phyloP scores from a whole-genome alignment of 1,139 yeast species.

The Blastobotrys illinoisensis region DNA sequence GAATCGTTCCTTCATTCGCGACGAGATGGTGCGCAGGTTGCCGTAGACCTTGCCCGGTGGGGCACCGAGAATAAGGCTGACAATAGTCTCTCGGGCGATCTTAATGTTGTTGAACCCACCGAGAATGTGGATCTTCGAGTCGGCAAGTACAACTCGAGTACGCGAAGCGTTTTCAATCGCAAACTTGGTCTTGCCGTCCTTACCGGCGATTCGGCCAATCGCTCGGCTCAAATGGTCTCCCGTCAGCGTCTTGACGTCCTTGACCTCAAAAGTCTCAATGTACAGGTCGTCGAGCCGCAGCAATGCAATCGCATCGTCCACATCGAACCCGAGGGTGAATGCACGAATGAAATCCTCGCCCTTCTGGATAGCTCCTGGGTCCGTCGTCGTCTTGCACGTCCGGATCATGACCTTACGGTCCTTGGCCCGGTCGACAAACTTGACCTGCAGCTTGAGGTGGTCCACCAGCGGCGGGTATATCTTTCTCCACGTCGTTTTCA shows the following conservation, averaged over 20 bases:
- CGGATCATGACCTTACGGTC: constrained; percentile 81
- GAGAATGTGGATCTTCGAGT: constrained; percentile 87
- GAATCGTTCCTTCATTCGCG: constrained; percentile 94
- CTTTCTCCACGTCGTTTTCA: constrained; percentile 81
- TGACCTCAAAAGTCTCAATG: constrained; percentile 93
- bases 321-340: constrained; percentile 90
- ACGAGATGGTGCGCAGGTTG: constrained; percentile 91
- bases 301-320: constrained; percentile 94
- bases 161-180: constrained; percentile 98
- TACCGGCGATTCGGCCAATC: constrained; percentile 98
- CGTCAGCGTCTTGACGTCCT: constrained; percentile 89
- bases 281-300: constrained; percentile 91
- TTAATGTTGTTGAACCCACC: constrained; percentile 97
- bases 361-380: constrained; percentile 28
- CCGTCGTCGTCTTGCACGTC: constrained; percentile 77
- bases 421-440: constrained; percentile 71
- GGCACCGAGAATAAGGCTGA: constrained; percentile 88
- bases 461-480: constrained; percentile 94
- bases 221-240: constrained; percentile 98
- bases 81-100: constrained; percentile 97
- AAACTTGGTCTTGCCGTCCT: constrained; percentile 97
- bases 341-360: constrained; percentile 97
- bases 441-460: constrained; percentile 86
- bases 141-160: constrained; percentile 96
- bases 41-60: constrained; percentile 99